These are phyloP conservation scores for Fomitopsis palustris DNA, from an alignment of 1,284 basidiomycete genomes.

Conservation along the genomic window DNA sequence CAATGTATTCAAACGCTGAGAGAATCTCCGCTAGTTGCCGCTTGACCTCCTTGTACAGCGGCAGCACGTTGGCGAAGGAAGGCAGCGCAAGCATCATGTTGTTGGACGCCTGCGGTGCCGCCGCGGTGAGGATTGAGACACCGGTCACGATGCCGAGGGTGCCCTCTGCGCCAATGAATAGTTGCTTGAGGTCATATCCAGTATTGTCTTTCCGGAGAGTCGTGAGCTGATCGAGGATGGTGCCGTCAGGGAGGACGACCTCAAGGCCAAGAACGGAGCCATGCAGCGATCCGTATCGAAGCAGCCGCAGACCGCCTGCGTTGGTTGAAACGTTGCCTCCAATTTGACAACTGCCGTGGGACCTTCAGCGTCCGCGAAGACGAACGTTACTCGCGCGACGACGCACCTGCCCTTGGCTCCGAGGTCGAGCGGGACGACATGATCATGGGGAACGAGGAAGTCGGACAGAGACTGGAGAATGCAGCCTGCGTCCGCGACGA, in stretches of 20 bases:
- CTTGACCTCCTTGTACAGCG: slow-evolving; percentile 65
- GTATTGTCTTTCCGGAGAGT: slow-evolving; percentile 97
- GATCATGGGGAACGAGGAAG: slow-evolving; percentile 82
- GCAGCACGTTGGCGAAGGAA: slow-evolving; percentile 71
- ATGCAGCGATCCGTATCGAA: slow-evolving; percentile 95
- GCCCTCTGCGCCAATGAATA: slow-evolving; percentile 98
- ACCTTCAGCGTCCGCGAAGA: neutral
- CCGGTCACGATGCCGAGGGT: slow-evolving; percentile 95
- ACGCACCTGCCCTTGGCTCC: slow-evolving; percentile 92
- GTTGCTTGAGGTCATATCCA: slow-evolving; percentile 98
- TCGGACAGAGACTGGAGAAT: slow-evolving; percentile 91
- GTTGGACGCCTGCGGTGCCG: slow-evolving; percentile 80
- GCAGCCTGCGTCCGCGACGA: slow-evolving; percentile 88
- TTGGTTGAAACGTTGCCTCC: slow-evolving; percentile 98
- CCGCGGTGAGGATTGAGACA: slow-evolving; percentile 93
- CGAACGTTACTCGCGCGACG: neutral
- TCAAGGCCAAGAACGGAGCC: slow-evolving; percentile 97
- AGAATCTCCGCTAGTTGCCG: slow-evolving; percentile 91
- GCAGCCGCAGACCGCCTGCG: slow-evolving; percentile 90
- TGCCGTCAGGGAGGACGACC: slow-evolving; percentile 95
- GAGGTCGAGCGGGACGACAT: slow-evolving; percentile 97
- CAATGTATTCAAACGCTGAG: slow-evolving; percentile 97
- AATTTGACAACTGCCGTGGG: slow-evolving; percentile 79
- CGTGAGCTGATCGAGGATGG: slow-evolving; percentile 83
- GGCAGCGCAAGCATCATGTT: slow-evolving; percentile 78